Evolutionary conservation across 108 stramenopile species (phyloP).

Genomic region (Epipyxis sp.): DNA sequence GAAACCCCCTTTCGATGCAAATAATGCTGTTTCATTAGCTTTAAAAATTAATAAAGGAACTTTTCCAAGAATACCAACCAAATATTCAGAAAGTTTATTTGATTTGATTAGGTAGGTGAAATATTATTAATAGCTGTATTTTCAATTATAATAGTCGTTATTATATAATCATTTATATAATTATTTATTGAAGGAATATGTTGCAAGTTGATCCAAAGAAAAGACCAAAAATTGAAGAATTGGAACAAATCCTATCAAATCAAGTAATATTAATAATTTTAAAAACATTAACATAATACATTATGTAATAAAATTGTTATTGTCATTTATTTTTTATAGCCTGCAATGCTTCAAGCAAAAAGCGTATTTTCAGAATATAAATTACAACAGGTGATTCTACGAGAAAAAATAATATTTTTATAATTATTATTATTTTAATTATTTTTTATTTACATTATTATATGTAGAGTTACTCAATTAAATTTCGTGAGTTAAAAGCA

Average conservation of each 20-base stretch:
- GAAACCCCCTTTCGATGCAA: constrained; percentile 60
- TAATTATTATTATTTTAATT: background rate
- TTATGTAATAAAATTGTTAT: background rate
- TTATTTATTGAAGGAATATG: constrained; percentile 34
- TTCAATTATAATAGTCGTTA: background rate
- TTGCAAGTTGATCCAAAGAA: constrained; percentile 33
- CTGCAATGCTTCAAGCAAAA: background rate
- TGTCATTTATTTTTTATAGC: background rate
- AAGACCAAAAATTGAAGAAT: constrained; percentile 28
- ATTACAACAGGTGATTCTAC: background rate
- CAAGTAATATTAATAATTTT: too few species aligned
- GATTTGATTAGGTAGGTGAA: background rate
- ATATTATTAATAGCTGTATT: background rate
- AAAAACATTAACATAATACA: too few species aligned
- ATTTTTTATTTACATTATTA: background rate
- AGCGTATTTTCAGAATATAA: background rate
- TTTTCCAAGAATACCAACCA: constrained; percentile 50
- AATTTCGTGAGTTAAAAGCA: background rate
- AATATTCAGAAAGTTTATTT: constrained; percentile 17
- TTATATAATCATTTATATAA: background rate
- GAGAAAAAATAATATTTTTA: background rate
- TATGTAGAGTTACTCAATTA: background rate
- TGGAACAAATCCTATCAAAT: background rate
- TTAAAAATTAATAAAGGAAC: constrained; percentile 58
- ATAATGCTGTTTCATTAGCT: constrained; percentile 58